These are phyloP conservation scores for Cordia subcordata DNA, from an alignment of 257 asterid genomes.

Conservation along the genomic window DNA sequence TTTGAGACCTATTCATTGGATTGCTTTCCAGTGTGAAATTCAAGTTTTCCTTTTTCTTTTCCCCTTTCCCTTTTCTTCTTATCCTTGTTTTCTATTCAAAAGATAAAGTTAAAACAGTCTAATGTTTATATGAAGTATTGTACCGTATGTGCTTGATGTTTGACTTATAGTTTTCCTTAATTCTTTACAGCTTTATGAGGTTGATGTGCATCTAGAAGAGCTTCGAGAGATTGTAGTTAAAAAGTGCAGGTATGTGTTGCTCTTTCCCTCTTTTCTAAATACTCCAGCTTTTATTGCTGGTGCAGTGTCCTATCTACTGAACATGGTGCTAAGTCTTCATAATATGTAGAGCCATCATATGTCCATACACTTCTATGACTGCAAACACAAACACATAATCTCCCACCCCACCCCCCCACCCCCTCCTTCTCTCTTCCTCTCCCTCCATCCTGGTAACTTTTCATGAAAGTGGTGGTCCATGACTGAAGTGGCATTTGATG, in stretches of 20 bases:
- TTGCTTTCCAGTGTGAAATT: neutral
- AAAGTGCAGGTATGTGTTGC: constrained; percentile 73
- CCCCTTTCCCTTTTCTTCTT: neutral
- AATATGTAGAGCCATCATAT: too few relatives aligned
- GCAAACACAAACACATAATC: too few relatives aligned
- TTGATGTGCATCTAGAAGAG: constrained; percentile 63
- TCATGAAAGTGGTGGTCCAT: too few relatives aligned
- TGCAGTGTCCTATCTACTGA: neutral
- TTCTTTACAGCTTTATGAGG: constrained; percentile 62
- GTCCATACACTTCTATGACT: too few relatives aligned
- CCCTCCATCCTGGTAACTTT: too few relatives aligned
- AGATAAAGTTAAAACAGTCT: neutral
- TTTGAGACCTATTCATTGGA: neutral
- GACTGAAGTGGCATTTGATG: too few relatives aligned
- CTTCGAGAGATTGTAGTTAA: constrained; percentile 65
- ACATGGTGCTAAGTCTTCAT: too few relatives aligned
- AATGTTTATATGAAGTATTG: neutral
- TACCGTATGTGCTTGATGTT: too few relatives aligned
- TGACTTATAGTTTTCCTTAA: neutral
- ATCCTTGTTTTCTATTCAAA: too few relatives aligned
- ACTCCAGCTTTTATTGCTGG: neutral
- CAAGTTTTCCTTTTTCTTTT: neutral
- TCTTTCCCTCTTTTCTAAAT: neutral
- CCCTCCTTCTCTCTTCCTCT: too few relatives aligned
- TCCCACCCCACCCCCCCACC: too few relatives aligned